Base-by-base conservation (phyloP, 2,329 filamentous ascomycete genomes). In the Ceratocystis destructans region DNA sequence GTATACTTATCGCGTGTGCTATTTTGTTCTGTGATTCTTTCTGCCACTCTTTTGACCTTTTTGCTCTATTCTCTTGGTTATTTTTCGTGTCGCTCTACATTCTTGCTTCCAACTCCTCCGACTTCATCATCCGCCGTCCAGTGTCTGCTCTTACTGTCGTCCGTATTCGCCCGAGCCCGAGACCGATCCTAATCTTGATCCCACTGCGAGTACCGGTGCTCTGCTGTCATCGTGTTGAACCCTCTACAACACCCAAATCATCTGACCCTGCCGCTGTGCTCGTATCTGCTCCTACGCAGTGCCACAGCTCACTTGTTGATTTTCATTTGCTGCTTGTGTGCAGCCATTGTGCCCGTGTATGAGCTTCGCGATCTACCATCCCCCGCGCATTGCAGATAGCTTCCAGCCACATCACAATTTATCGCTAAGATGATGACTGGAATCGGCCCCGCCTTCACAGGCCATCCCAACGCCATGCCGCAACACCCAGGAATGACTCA, bases 391-490 rank as follows among this genome's bases (percentile, higher is more conserved):
- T 63, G 17, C 41, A 44, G 44, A 63, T 63, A 63, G 25, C 20
- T 25, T 22, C 33, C 20, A 17, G 46, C 17, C n/a, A 31, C 31
- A 28, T 28, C 41, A 44, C n/a, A 25, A 63, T 72, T 15, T 31
- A 50, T 50, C 44, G 55, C 74, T 28, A 69, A 78, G 73, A 89
- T 88, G 86, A 90, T 90, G 87, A 82, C 86, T 69, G 85, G 82
- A 76, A 83, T 87, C 77, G 80, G 79, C 70, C 82, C 82, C 71
- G 79, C 82, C 72, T 88, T 85, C 72, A 76, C 78, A 73, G 85
- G 86, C 75, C 86, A 89, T 78, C 85, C 86, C 70, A 83, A 80
- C 72, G 84, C 79, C 73, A 88, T 90, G 84, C 87, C 80, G 69
- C 80, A 85, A 72, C 86, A 88, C 74, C 86, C 87, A 69, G 86